Evolutionary conservation across 371 early-diverging fungal species (phyloP).

Genomic region (Batkoa obscura): DNA sequence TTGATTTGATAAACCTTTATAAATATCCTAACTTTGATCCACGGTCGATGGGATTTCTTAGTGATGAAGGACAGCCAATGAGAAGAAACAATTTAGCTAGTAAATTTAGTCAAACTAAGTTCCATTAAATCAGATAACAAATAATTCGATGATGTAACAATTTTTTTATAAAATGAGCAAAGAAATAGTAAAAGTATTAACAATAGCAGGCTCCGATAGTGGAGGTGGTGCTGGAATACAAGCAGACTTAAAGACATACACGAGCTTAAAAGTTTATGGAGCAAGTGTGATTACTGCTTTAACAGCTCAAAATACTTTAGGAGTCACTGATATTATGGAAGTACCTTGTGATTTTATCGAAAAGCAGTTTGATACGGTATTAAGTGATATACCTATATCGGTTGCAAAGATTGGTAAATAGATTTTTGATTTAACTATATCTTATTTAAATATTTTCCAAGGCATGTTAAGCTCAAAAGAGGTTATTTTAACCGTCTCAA

Average conservation of each 20-base stretch:
- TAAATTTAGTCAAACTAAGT: too few species aligned
- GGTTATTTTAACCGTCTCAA: conserved; percentile 33
- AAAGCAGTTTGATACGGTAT: conserved; percentile 46
- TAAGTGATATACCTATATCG: conserved; percentile 53
- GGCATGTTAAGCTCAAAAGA: conserved; percentile 52
- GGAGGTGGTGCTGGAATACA: conserved; percentile 66
- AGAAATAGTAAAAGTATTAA: conserved; percentile 17
- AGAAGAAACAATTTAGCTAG: too few species aligned
- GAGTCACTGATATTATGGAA: conserved; percentile 44
- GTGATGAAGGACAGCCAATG: too few species aligned
- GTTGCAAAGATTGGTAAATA: conserved; percentile 55
- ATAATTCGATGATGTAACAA: too few species aligned
- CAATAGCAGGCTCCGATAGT: conserved; percentile 44
- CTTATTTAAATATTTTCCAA: not conserved
- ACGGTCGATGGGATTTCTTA: too few species aligned
- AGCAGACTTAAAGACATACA: conserved; percentile 75
- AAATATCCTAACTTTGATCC: too few species aligned
- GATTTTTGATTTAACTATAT: not conserved
- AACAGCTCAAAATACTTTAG: conserved; percentile 66
- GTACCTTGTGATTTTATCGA: conserved; percentile 38
- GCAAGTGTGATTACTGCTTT: conserved; percentile 55
- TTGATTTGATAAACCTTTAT: too few species aligned
- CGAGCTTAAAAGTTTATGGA: conserved; percentile 46
- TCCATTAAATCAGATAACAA: too few species aligned
- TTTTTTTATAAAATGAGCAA: too few species aligned